Evolutionary conservation across 371 early-diverging fungal genomes (phyloP).

Genomic region (Circinella minor): DNA sequence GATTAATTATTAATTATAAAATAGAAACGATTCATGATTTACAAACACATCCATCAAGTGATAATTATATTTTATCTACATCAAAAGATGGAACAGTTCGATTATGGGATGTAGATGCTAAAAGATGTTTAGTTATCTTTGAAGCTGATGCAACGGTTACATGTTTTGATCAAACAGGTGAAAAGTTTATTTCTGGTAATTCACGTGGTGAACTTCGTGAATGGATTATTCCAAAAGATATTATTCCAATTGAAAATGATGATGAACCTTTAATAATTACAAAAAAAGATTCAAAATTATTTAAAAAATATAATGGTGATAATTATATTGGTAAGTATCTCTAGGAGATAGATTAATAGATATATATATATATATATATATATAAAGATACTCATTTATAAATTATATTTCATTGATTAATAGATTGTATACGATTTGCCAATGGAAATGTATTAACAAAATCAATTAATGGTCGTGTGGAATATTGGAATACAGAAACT

Average conservation of each 20-base stretch:
- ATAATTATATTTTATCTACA: constrained; percentile 74
- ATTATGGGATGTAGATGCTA: constrained; percentile 83
- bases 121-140: constrained; percentile 67
- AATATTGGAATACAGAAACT: constrained; percentile 70
- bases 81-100: constrained; percentile 86
- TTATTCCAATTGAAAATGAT: background rate
- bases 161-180: constrained; percentile 63
- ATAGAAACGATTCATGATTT: constrained; percentile 67
- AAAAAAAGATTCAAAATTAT: constrained; percentile 36
- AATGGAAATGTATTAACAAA: constrained; percentile 71
- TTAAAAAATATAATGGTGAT: constrained; percentile 49
- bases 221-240: constrained; percentile 57
- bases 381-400: too few relatives aligned
- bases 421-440: constrained; percentile 72
- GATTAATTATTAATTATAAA: constrained; percentile 10
- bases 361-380: too few relatives aligned
- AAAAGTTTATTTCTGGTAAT: constrained; percentile 60
- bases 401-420: too few relatives aligned
- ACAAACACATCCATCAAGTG: constrained; percentile 71
- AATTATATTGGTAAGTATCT: constrained; percentile 45
- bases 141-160: constrained; percentile 65
- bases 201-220: constrained; percentile 61
- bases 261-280: constrained; percentile 36
- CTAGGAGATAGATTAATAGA: too few relatives aligned
- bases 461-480: constrained; percentile 75